These are phyloP conservation scores for Cercophora newfieldiana DNA, from an alignment of 495 filamentous ascomycete species.

Conservation along the genomic window DNA sequence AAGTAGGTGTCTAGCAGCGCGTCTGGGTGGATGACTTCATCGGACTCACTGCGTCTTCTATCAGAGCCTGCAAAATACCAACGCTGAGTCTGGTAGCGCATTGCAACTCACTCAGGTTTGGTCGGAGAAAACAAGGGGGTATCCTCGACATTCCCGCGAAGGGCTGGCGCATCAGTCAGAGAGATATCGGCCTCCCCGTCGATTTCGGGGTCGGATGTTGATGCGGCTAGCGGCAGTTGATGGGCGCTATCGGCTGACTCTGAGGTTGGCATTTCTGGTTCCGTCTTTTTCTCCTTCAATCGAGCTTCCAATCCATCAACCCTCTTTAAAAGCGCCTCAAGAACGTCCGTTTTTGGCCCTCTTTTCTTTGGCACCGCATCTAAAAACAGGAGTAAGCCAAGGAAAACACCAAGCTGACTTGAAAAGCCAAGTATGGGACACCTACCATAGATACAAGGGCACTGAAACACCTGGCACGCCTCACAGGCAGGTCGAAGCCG, in stretches of 20 bases:
- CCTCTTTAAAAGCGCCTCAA: conserved; percentile 78
- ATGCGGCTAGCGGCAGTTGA: conserved; percentile 18
- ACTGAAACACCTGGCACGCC: conserved; percentile 85
- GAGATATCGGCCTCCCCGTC: conserved; percentile 6
- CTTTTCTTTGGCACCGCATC: conserved; percentile 87
- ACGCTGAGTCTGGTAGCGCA: background rate
- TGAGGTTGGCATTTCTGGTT: conserved; percentile 42
- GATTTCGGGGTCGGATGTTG: conserved; percentile 10
- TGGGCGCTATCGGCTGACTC: conserved; percentile 31
- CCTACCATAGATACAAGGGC: conserved; percentile 84
- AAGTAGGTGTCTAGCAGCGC: conserved; percentile 76
- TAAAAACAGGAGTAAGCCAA: conserved; percentile 31
- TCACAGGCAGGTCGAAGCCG: conserved; percentile 80
- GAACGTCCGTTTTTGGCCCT: conserved; percentile 83
- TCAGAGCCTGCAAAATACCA: background rate
- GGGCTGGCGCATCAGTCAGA: background rate
- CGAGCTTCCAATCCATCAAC: conserved; percentile 81
- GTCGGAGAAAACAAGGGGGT: conserved; percentile 18
- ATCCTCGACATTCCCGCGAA: conserved; percentile 17
- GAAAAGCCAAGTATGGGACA: background rate
- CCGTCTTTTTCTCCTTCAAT: conserved; percentile 64
- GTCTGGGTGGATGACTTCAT: conserved; percentile 51
- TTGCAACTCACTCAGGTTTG: conserved; percentile 12
- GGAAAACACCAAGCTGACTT: background rate
- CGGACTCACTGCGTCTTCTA: conserved; percentile 35